Evolutionary conservation across 2,329 filamentous ascomycete genomes (phyloP).

Genomic region (Cladophialophora bantiana): DNA sequence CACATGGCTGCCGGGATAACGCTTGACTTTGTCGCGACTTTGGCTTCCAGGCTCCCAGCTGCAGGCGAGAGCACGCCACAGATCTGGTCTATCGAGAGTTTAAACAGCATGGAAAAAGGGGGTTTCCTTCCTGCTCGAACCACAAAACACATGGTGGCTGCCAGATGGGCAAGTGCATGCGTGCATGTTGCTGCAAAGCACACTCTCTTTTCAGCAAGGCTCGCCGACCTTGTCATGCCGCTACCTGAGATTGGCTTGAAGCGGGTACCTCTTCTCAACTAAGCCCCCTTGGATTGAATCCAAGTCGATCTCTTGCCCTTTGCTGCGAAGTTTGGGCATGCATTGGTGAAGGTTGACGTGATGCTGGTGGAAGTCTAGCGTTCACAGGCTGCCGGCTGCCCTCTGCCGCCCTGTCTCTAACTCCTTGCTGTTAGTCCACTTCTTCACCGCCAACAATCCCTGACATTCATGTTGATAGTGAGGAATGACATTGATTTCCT

Average conservation of each 20-base stretch:
- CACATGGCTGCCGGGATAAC: not conserved
- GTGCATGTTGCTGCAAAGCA: conserved; percentile 5
- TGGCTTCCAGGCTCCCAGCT: not conserved
- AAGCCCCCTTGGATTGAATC: not conserved
- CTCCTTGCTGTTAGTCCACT: no score
- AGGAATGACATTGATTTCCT: conserved; percentile 1
- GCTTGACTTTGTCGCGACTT: not conserved
- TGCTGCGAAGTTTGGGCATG: not conserved
- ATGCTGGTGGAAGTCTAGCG: not conserved
- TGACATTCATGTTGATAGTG: not conserved
- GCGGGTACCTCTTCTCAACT: not conserved
- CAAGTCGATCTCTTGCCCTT: not conserved
- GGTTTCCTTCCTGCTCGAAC: not conserved
- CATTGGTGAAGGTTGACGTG: not conserved
- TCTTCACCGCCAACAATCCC: not conserved
- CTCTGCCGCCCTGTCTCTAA: no score
- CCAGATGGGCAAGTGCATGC: not conserved
- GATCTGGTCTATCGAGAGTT: conserved; percentile 15
- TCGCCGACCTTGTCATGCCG: conserved; percentile 1
- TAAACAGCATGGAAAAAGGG: conserved; percentile 6
- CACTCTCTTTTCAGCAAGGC: not conserved
- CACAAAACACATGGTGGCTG: not conserved
- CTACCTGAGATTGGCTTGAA: conserved; percentile 1
- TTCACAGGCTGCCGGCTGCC: no score
- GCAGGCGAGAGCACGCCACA: conserved; percentile 3